Percentiles rank a stretch among this genome's conserved stretches.
Evolutionary conservation across 306 rosid genomes (phyloP).

Genomic region (Quillaja saponaria): DNA sequence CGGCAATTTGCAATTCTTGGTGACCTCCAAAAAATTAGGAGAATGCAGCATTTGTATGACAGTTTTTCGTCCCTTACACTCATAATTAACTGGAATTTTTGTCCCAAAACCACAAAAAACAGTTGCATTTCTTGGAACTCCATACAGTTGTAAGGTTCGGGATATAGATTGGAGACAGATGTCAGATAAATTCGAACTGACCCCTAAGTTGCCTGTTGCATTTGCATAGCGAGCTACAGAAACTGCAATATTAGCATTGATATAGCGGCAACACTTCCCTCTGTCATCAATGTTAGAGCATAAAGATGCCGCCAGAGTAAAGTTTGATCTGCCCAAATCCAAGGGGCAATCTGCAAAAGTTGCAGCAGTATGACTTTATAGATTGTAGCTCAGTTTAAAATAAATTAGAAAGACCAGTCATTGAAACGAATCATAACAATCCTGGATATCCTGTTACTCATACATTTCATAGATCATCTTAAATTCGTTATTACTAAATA

Average conservation of each 20-base stretch:
- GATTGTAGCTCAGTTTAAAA: no score
- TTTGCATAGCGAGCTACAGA: conserved; percentile 82
- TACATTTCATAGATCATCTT: no score
- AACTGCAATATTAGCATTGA: conserved; percentile 81
- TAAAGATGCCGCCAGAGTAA: conserved; percentile 71
- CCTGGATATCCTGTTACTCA: no score
- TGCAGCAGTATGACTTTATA: conserved; percentile 30
- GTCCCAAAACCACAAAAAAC: conserved; percentile 85
- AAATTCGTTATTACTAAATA: no score
- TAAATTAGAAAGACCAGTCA: no score
- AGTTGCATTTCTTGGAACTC: conserved; percentile 74
- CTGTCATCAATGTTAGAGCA: conserved; percentile 67
- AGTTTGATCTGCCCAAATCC: conserved; percentile 72
- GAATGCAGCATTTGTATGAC: conserved; percentile 79
- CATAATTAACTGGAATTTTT: conserved; percentile 79
- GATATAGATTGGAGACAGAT: conserved; percentile 68
- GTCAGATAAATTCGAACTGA: conserved; percentile 57
- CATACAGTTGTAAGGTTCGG: conserved; percentile 68
- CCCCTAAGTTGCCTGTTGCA: conserved; percentile 76
- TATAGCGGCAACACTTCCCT: conserved; percentile 92
- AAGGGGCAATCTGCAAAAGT: conserved; percentile 87
- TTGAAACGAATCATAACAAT: no score
- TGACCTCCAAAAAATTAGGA: conserved; percentile 69
- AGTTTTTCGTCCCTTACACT: conserved; percentile 77
- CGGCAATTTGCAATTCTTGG: conserved; percentile 59